Percentiles rank a stretch among this genome's conserved stretches.
These are phyloP conservation scores for Rhizopogon vinicolor DNA, from an alignment of 768 basidiomycete species.

Conservation along the genomic window DNA sequence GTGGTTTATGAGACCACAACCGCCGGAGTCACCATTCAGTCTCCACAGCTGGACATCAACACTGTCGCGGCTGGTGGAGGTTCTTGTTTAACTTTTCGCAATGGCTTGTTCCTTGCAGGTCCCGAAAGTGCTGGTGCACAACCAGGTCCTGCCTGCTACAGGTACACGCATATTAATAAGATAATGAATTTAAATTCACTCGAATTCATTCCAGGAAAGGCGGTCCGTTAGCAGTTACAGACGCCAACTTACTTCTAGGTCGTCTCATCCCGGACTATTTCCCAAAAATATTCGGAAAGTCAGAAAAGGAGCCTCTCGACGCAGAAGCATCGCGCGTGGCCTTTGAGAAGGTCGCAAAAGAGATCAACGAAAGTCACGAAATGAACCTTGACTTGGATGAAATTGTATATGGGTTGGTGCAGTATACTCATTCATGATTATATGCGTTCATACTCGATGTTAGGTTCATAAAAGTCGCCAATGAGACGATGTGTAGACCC, in stretches of 20 bases:
- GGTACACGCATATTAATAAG: conserved; percentile 38
- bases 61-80: conserved; percentile 96
- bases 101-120: conserved; percentile 87
- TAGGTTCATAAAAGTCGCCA: conserved; percentile 93
- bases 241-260: conserved; percentile 88
- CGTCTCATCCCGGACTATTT: conserved; percentile 87
- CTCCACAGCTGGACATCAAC: conserved; percentile 92
- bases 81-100: conserved; percentile 81
- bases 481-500: conserved; percentile 94
- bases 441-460: neutral
- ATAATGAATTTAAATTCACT: neutral
- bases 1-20: conserved; percentile 95
- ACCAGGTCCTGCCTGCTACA: conserved; percentile 90
- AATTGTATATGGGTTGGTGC: conserved; percentile 77
- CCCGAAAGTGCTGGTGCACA: conserved; percentile 93
- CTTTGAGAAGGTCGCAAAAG: conserved; percentile 63
- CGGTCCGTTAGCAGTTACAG: conserved; percentile 87
- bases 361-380: conserved; percentile 66
- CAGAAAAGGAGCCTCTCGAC: conserved; percentile 83
- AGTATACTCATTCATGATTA: neutral
- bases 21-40: conserved; percentile 88
- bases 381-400: conserved; percentile 69
- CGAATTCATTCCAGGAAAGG: conserved; percentile 56
- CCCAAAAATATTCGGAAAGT: conserved; percentile 92
- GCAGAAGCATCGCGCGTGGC: conserved; percentile 58